Conservation (phyloP, 352 stramenopile species). For the Globisporangium sylvaticum region DNA sequence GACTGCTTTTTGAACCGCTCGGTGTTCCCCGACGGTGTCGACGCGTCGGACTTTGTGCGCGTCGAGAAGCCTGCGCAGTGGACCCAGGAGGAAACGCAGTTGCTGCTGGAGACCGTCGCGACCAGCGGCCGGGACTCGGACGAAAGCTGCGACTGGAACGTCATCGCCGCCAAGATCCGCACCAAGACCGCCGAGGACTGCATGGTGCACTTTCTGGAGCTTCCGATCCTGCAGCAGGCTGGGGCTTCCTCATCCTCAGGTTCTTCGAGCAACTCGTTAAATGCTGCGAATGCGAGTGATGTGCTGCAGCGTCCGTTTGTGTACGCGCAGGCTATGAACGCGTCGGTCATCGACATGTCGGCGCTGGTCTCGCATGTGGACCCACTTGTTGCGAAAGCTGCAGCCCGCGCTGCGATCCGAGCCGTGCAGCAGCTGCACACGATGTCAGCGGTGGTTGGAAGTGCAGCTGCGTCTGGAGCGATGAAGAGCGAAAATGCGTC, state of each 20-base stretch:
- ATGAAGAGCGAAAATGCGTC: conserved; percentile 9
- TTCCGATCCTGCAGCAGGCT: conserved; percentile 48
- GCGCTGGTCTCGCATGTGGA: conserved; percentile 57
- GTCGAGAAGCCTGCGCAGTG: conserved; percentile 29
- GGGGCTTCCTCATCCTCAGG: neutral
- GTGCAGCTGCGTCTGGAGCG: neutral
- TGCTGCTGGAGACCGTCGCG: conserved; percentile 49
- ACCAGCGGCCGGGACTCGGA: conserved; percentile 23
- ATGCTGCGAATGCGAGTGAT: conserved; percentile 3
- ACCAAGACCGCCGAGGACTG: conserved; percentile 75
- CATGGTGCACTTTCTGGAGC: conserved; percentile 72
- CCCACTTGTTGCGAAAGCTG: conserved; percentile 66
- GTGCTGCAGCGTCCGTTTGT: conserved; percentile 35
- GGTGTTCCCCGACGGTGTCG: conserved; percentile 52
- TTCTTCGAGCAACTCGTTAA: neutral
- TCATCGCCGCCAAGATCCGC: conserved; percentile 58
- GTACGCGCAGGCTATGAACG: conserved; percentile 45
- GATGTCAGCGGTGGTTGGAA: conserved; percentile 20
- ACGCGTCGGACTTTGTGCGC: conserved; percentile 58
- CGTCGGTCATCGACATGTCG: conserved; percentile 48
- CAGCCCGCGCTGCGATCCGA: conserved; percentile 55
- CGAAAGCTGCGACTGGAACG: conserved; percentile 72
- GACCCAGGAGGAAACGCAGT: conserved; percentile 38
- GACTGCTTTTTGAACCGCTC: conserved; percentile 55
- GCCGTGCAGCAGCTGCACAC: conserved; percentile 64